Percentiles rank a stretch among this genome's conserved stretches.
These are phyloP conservation scores for Colletotrichum liriopes DNA, from an alignment of 2,329 filamentous ascomycete genomes.

Conservation along the genomic window DNA sequence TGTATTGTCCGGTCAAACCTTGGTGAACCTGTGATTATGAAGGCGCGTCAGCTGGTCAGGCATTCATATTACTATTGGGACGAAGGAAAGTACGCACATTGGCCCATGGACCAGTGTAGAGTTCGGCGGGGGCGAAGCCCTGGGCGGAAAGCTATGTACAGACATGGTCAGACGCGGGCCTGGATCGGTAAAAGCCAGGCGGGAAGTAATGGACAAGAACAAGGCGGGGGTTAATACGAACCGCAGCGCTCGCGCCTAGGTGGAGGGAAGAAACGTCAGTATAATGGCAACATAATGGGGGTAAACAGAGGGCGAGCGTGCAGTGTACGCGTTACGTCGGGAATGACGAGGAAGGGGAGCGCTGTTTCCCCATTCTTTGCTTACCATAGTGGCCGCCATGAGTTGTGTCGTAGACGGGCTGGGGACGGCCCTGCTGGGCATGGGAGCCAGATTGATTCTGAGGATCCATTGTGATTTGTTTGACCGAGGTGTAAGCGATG, in stretches of 20 bases:
- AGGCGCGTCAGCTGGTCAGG: constrained; percentile 4
- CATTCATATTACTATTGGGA: not conserved
- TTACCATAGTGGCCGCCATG: constrained; percentile 86
- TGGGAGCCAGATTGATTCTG: constrained; percentile 49
- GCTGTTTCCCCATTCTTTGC: constrained; percentile 44
- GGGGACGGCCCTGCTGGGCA: constrained; percentile 69
- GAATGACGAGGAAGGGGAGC: constrained; percentile 19
- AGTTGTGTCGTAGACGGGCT: constrained; percentile 79
- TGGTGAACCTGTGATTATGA: constrained; percentile 86
- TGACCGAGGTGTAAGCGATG: constrained; percentile 23
- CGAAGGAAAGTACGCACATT: constrained; percentile 75
- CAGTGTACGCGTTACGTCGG: not conserved
- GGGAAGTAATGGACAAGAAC: not conserved
- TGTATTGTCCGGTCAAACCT: constrained; percentile 91
- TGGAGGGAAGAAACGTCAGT: constrained; percentile 41
- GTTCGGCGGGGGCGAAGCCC: constrained; percentile 91
- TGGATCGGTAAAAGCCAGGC: not conserved
- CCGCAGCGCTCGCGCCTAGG: constrained; percentile 77
- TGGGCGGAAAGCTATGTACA: constrained; percentile 83
- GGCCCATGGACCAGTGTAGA: constrained; percentile 95
- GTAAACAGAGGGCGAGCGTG: constrained; percentile 34
- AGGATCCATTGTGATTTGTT: constrained; percentile 54
- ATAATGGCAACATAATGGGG: constrained; percentile 40
- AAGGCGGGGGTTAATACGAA: constrained; percentile 60
- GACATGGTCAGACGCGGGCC: constrained; percentile 10